These are phyloP conservation scores for Filobasidium wieringae DNA, from an alignment of 768 basidiomycete species.

Conservation along the genomic window DNA sequence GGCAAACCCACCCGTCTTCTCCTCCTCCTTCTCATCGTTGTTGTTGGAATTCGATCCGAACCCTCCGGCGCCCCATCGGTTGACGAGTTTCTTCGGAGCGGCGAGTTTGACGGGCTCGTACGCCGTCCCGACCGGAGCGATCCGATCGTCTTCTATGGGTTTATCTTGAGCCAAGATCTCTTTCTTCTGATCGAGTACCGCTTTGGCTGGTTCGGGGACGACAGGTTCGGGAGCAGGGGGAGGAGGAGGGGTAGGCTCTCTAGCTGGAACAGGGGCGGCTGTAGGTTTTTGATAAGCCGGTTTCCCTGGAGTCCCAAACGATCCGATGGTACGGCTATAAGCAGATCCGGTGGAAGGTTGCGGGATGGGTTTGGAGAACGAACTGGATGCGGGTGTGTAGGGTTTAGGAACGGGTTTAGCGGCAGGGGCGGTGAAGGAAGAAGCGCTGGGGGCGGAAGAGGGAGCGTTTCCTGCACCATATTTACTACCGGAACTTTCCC, in stretches of 20 bases:
- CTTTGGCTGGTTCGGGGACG: conserved; percentile 20
- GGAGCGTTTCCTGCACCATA: conserved; percentile 46
- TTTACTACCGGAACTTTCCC: conserved; percentile 76
- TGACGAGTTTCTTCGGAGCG: conserved; percentile 74
- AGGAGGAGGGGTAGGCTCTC: conserved; percentile 21
- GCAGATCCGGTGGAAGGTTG: too few species aligned
- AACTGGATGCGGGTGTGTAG: conserved; percentile 41
- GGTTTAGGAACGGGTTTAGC: conserved; percentile 32
- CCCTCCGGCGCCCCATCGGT: conserved; percentile 43
- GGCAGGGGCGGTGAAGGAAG: conserved; percentile 44
- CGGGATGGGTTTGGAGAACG: conserved; percentile 6
- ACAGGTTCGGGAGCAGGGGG: conserved; percentile 13
- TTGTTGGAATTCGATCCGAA: background rate
- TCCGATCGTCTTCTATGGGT: conserved; percentile 66
- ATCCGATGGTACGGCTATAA: background rate
- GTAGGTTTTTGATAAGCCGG: conserved; percentile 44
- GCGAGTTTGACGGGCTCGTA: conserved; percentile 79
- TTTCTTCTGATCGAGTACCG: conserved; percentile 11
- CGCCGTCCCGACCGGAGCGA: conserved; percentile 71
- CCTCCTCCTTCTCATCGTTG: background rate
- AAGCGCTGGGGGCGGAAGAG: conserved; percentile 39
- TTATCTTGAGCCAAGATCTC: conserved; percentile 39
- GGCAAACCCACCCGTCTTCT: background rate
- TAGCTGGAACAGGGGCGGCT: conserved; percentile 21
- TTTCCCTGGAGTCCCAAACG: conserved; percentile 1